Base-by-base conservation (phyloP, 345 rosid genomes). In the Citrus inodora region DNA sequence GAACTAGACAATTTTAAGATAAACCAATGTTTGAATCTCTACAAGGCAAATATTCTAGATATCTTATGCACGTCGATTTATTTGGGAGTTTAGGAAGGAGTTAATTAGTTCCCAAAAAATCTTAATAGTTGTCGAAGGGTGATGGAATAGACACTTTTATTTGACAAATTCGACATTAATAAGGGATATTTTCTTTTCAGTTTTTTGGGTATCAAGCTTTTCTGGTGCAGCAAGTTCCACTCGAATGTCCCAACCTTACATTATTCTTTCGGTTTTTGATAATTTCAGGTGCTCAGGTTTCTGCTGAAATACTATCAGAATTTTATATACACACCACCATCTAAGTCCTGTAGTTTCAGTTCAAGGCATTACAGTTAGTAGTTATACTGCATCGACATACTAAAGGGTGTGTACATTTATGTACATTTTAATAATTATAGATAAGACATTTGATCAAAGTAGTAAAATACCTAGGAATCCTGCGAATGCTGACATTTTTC, bases 381-480 rank as follows among this genome's bases (percentile, higher is more conserved):
- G 17, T 30, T 19, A 11, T 0, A 27, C 11, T 28, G 40, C 21
- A 21, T 28, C 30, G 17, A 38, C 48, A 9, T 14, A 14, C 40
- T 28, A 74, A 62, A 24, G 17, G 21, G 6, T 40, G 21, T 24
- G 37, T 61, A 28, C 42, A 27, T 61, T n/a, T 9, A 40, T 42
- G 40, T 37, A 7, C 9, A 37, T 37, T 6, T 7, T 37, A 6
- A 37, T 37, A 10, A 42, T 42, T 10, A 10, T 62, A 27, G 9
- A 37, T 7, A 7, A 28, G 19, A 42, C 48, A 42, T 10, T 42
- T 42, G 48, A 40, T 10, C 48, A 42, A 10, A 42, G 11, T 42
- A 42, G 22, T 30, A 27, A 32, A 67, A n/a, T 79, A 91, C 95
- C 95, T 91, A 19, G 92, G 90, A 74, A 91, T 88, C 82, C 79